Evolutionary conservation across 768 basidiomycete genomes (phyloP).

Genomic region (Leucocoprinus leucothites): DNA sequence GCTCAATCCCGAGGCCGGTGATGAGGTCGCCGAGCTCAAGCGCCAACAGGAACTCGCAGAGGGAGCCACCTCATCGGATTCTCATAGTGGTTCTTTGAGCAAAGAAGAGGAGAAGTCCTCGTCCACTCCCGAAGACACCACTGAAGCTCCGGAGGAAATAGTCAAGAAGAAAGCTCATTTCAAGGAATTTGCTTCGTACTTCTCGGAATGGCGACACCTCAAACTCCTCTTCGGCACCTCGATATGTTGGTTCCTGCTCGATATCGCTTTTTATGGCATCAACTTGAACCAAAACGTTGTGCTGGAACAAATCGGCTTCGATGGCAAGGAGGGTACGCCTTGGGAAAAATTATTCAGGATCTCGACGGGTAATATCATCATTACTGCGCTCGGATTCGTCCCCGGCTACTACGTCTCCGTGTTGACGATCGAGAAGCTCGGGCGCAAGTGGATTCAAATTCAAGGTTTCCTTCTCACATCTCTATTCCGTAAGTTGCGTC

Average conservation of each 20-base stretch:
- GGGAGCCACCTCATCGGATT: slow-evolving; percentile 5
- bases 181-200: slow-evolving; percentile 60
- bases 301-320: slow-evolving; percentile 70
- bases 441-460: slow-evolving; percentile 73
- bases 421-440: slow-evolving; percentile 67
- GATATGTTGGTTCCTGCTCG: slow-evolving; percentile 72
- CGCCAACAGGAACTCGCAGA: slow-evolving; percentile 14
- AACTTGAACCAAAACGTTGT: slow-evolving; percentile 72
- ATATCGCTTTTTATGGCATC: slow-evolving; percentile 81
- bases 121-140: not conserved
- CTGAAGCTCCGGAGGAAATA: slow-evolving; percentile 20
- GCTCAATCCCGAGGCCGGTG: slow-evolving; percentile 23
- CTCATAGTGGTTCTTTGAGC: not conserved
- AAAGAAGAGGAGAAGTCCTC: not conserved
- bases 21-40: slow-evolving; percentile 29
- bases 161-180: slow-evolving; percentile 50
- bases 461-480: slow-evolving; percentile 72
- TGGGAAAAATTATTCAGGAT: slow-evolving; percentile 70
- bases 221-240: slow-evolving; percentile 68
- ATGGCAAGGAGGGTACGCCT: slow-evolving; percentile 49
- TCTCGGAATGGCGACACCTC: slow-evolving; percentile 68
- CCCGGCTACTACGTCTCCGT: slow-evolving; percentile 60
- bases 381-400: slow-evolving; percentile 74
- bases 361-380: slow-evolving; percentile 65
- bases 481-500: slow-evolving; percentile 51